phyloP scores from a whole-genome alignment of 2,329 filamentous ascomycete genomes.

The Sordariomycetes sp. region DNA sequence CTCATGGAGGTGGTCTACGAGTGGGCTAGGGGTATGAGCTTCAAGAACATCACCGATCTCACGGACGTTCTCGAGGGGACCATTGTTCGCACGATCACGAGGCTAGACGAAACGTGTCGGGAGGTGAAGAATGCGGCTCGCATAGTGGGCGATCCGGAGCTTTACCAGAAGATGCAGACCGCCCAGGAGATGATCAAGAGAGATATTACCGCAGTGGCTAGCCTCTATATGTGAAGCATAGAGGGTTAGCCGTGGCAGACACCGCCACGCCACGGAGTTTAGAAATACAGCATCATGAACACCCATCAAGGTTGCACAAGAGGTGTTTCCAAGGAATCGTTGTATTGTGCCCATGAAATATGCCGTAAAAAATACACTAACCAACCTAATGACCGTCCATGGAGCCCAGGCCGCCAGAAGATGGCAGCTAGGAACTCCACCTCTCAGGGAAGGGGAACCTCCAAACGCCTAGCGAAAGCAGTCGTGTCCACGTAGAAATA shows the following conservation, averaged over 20 bases:
- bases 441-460: neutral
- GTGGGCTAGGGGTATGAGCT: constrained; percentile 95
- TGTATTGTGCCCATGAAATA: no score
- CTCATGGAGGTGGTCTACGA: constrained; percentile 97
- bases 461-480: neutral
- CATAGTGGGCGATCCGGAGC: constrained; percentile 84
- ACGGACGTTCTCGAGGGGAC: constrained; percentile 96
- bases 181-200: constrained; percentile 97
- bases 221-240: constrained; percentile 66
- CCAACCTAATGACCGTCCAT: no score
- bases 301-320: neutral
- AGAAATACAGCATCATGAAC: neutral
- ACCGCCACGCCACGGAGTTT: neutral
- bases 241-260: neutral
- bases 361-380: no score
- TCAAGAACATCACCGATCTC: constrained; percentile 92
- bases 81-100: constrained; percentile 88
- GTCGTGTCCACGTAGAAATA: neutral
- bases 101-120: constrained; percentile 89
- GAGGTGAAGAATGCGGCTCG: constrained; percentile 96
- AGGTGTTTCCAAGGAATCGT: no score
- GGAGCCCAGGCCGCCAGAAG: no score
- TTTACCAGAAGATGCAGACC: constrained; percentile 94
- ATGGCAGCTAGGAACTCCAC: neutral
- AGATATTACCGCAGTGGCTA: constrained; percentile 85